Evolutionary conservation across 352 stramenopile genomes (phyloP), one percentile per base, ranked within the genome.

Genomic region (Labyrinthula sp.): DNA sequence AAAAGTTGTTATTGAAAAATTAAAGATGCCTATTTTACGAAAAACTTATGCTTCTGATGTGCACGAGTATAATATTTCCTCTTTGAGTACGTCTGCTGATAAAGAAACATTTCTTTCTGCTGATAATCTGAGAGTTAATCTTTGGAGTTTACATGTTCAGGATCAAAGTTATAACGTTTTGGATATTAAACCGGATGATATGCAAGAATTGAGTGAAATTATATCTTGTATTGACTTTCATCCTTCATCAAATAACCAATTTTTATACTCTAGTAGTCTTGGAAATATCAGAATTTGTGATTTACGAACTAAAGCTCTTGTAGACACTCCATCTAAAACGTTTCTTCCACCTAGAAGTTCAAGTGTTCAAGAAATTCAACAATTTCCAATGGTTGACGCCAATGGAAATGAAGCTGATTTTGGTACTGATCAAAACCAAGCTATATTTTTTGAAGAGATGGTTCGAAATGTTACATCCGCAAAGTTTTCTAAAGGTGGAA

Each of bases 1-100:
- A n/a, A n/a, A n/a, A n/a, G n/a, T n/a, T n/a, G n/a, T n/a, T n/a
- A n/a, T n/a, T 12, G 28, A 33, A 33, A 33, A 33, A 12, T 12
- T 33, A 12, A 12, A 12, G 28, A 12, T 12, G 28, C 12, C 28
- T 12, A 33, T 12, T 12, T 33, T 12, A 12, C 28, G 28, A 33
- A 33, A 33, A 12, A 33, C 28, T 1, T 54, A 56, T 49, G 67
- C n/a, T n/a, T 14, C 74, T 0, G 92, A 94, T 55, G 83, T 81
- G 15, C 83, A 95, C 61, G 81, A 79, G 27, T 95, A 94, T 59
- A 82, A 95, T 60, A 92, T 95, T 63, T 93, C 94, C 65, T 89
- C 75, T 28, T 74, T 95, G 39, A 77, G 78, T 24, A 71, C 84
- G 46, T 89, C 86, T 59, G 84, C 68, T 47, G 83, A 95, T 59